Base-by-base conservation (phyloP, 352 stramenopile species). In the Phytophthora fragariaefolia region DNA sequence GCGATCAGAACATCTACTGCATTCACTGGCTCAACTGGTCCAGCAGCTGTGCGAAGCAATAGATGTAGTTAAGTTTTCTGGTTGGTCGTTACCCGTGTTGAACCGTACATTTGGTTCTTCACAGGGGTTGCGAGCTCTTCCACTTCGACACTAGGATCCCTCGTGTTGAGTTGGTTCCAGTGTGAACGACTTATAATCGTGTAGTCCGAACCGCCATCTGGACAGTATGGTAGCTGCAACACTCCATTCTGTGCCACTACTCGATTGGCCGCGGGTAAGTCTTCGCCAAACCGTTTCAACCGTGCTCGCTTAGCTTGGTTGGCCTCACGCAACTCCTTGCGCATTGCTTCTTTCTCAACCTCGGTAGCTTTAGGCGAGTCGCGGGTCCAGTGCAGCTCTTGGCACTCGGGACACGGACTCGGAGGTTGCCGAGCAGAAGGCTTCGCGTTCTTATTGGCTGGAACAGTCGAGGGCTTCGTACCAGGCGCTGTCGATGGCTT, bases 11-110 rank as follows among this genome's bases (percentile, higher is more conserved):
- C 30, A 43, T 61, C 22, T 4, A 63, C 30, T 8, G 46, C 12
- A 30, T 30, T 1, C 18, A 69, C 26, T 7, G 48, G 56, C 13
- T 56, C n/a, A 1, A 64, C 50, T 2, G 40, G 50, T 20, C 50
- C 40, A 10, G 46, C 46, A 45, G 46, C 57, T 6, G 59, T 67
- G 43, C 60, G 59, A n/a, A 67, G 59, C 23, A 42, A 28, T 28
- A 60, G 12, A 32, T 59, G 28, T 1, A 56, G 13, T 4, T 27
- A 51, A 7, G 45, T 8, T 34, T 56, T 66, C 23, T 40, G 10
- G 4, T 32, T 24, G 4, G 50, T 27, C 2, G 12, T 56, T 23
- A 59, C 40, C 23, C 15, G n/a, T 6, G 3, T 48, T 1, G 26
- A 20, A 20, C 53, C 54, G 12, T 51, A 64, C 0, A 38, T 43